Percentiles rank a stretch among this genome's conserved stretches.
Evolutionary conservation across 495 filamentous ascomycete species (phyloP).

Genomic region (Arthonia radiata): DNA sequence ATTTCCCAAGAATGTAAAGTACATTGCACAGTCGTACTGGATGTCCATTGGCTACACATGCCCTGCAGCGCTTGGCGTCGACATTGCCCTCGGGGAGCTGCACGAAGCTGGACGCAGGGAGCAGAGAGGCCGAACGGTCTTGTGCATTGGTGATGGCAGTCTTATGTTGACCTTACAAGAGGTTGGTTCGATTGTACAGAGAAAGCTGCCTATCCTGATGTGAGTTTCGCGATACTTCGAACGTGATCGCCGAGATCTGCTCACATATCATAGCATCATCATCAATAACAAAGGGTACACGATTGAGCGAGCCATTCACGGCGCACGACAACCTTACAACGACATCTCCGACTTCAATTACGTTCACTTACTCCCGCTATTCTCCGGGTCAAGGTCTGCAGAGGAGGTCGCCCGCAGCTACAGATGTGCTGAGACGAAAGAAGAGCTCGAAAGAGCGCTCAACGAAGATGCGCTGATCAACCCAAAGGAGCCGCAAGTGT

Average conservation of each 20-base stretch:
- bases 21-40: conserved; percentile 15
- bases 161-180: conserved; percentile 15
- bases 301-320: conserved; percentile 52
- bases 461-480: conserved; percentile 5
- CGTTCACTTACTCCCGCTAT: conserved; percentile 13
- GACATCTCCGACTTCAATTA: conserved; percentile 15
- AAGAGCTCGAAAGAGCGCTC: conserved; percentile 11
- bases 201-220: too few relatives aligned
- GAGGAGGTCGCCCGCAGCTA: conserved; percentile 7
- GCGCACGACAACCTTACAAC: conserved; percentile 16
- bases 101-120: background rate
- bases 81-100: conserved; percentile 8
- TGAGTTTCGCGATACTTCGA: too few relatives aligned
- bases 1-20: conserved; percentile 4
- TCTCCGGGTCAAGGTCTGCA: conserved; percentile 6
- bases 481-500: conserved; percentile 8
- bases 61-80: conserved; percentile 12
- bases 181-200: conserved; percentile 16
- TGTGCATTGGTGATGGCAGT: conserved; percentile 16
- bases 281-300: conserved; percentile 58
- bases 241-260: too few relatives aligned
- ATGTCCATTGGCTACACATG: conserved; percentile 15
- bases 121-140: conserved; percentile 9
- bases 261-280: conserved; percentile 11
- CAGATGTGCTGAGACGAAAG: conserved; percentile 11